Evolutionary conservation across 2,329 filamentous ascomycete genomes (phyloP), one percentile per base, ranked within the genome.

Genomic region (Hypocrella siamensis): DNA sequence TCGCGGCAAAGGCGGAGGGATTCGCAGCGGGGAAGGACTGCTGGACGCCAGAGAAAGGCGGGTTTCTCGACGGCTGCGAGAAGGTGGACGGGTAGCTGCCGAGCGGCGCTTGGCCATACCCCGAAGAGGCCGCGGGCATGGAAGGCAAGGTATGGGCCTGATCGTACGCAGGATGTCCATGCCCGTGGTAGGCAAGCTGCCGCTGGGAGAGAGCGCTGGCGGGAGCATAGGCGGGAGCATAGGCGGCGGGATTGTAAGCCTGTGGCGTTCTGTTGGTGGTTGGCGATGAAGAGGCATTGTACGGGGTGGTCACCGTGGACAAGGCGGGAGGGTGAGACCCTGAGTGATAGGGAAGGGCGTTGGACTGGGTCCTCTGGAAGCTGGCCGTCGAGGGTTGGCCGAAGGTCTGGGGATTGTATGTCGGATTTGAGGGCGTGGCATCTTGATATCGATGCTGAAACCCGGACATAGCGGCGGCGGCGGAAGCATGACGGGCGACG

Each of bases 361-460:
- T 60, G 17, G 68, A 69, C 36, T 67, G 66, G 21, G 67, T 61
- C 33, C 67, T 60, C 34, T 45, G 43, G 31, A 49, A 54, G 31
- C 35, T 36, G 30, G 31, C 28, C 12, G 26, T 27, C 4, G 45
- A 42, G 4, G 48, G 39, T 35, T 45, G 51, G 35, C 57, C 59
- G 49, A 72, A 88, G 24, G 65, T 60, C 48, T 79, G 69, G 2
- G 82, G 80, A 46, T 86, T 88, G 54, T 86, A 88, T 27, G 68
- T 52, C 16, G 61, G 45, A 30, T 61, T 58, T 17, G 58, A 56
- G 12, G 37, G 35, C 8, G 60, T 45, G 35, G 60, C 51, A 36
- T 58, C 51, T 40, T 65, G 58, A 43, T 65, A 65, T 38, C 64
- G 58, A 39, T 67, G 60, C 38, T 67, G 61, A 46, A 70, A 66